A percentile compares a stretch with the other conserved stretches of the same genome.
phyloP scores from a whole-genome alignment of 1,284 basidiomycete species.

The Boletellus deceptivus region DNA sequence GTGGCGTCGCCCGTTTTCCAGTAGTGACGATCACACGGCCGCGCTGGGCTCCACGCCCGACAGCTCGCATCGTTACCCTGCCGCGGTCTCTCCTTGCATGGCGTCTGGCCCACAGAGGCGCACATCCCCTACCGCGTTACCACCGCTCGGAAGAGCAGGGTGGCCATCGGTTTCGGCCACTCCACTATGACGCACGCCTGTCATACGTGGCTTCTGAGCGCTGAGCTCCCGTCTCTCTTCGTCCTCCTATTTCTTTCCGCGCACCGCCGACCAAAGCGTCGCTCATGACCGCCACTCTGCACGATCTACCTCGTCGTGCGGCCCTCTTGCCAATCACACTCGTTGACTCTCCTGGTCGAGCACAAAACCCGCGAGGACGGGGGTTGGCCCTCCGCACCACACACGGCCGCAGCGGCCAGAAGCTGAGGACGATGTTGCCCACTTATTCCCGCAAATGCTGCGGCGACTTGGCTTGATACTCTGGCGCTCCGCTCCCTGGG shows the following conservation, averaged over 20 bases:
- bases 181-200: not conserved
- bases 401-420: constrained; percentile 13
- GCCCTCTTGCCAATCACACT: not conserved
- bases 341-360: not conserved
- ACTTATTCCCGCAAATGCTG: constrained; percentile 17
- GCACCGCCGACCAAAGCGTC: not conserved
- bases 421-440: constrained; percentile 13
- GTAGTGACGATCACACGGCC: constrained; percentile 15
- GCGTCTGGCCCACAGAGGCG: no score
- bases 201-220: not conserved
- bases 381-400: constrained; percentile 12
- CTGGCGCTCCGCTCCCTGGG: constrained; percentile 1
- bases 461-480: constrained; percentile 5
- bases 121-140: no score
- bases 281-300: constrained; percentile 12
- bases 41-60: no score
- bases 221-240: constrained; percentile 13
- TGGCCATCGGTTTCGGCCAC: no score
- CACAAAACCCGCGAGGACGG: not conserved
- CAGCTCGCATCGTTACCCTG: not conserved
- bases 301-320: not conserved
- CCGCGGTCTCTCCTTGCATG: not conserved
- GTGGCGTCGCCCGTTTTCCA: not conserved
- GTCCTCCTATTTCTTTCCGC: constrained; percentile 17
- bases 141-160: no score